phyloP scores from a whole-genome alignment of 1,284 basidiomycete genomes.

The Pseudozyma pruni region DNA sequence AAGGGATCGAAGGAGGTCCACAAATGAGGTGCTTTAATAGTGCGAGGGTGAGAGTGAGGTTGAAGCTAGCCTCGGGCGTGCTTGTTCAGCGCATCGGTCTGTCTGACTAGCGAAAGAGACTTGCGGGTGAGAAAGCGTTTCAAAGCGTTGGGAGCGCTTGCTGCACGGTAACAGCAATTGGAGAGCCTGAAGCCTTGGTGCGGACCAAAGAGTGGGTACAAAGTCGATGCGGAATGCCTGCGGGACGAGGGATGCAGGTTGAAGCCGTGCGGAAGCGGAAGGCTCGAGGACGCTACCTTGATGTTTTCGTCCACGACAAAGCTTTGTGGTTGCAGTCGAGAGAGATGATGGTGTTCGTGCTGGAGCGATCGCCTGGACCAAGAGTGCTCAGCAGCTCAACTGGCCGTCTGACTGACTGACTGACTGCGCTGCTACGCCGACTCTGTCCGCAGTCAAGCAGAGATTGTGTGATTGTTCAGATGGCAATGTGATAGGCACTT shows the following conservation, averaged over 20 bases:
- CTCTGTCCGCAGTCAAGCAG: too few relatives aligned
- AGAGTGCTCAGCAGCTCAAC: too few relatives aligned
- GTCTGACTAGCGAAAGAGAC: neutral
- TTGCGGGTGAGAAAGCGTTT: too few relatives aligned
- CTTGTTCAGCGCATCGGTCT: conserved; percentile 1
- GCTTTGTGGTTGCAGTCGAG: neutral
- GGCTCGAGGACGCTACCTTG: neutral
- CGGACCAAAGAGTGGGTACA: too few relatives aligned
- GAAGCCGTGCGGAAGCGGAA: neutral
- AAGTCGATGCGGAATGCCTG: too few relatives aligned
- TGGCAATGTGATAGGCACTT: neutral
- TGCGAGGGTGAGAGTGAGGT: neutral
- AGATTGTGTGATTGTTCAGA: neutral
- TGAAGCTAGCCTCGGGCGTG: neutral
- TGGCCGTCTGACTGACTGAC: neutral
- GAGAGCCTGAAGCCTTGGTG: too few relatives aligned
- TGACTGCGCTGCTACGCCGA: too few relatives aligned
- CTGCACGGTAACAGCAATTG: too few relatives aligned
- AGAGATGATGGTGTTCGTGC: too few relatives aligned
- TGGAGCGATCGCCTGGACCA: too few relatives aligned
- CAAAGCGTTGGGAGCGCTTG: too few relatives aligned
- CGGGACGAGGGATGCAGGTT: too few relatives aligned
- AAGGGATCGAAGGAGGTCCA: neutral
- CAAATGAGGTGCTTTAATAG: neutral
- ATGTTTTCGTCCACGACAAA: neutral